Evolutionary conservation across 139 green algal genomes (phyloP), one percentile per base, ranked within the genome.

Genomic region (Picochlorum sp.): DNA sequence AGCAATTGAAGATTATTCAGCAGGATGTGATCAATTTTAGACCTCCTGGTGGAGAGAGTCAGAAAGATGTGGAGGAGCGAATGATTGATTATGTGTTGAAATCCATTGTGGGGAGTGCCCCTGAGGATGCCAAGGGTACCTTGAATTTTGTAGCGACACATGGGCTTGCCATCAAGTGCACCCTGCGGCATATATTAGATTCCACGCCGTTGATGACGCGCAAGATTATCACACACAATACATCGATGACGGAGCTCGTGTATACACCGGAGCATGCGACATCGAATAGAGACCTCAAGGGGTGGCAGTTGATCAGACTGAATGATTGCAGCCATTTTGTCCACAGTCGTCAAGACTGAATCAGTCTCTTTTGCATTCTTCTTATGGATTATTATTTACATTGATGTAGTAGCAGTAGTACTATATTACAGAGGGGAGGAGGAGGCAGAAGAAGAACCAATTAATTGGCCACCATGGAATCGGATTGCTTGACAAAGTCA

Each of bases 401-500:
- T 30, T 30, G 28, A 30, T 30, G 28, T 30, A 30, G 28, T 30
- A 30, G 4, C 28, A 30, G 28, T 41, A 18, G 9, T 24, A 24
- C n/a, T 56, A 24, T 56, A 24, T 24, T 56, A 24, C 1, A 24
- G 18, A 56, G 0, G 2, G 47, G 0, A 8, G n/a, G 15, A 56
- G 14, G 2, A 26, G 24, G 24, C n/a, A 56, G 11, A 20, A 18
- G 18, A 13, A 11, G 1, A 9, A 11, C 34, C 8, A 41, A 41
- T 41, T 41, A 62, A 32, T 90, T 90, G 32, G 72, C 77, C 18
- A 91, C 81, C 85, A 92, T 92, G 30, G 61, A 75, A 47, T 87
- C 84, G 0, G 82, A 76, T 60, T 95, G 74, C 18, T 81, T 72
- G 9, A 94, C 87, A 74, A 97, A 97, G 6, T 85, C 85, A 14